A percentile compares a stretch with the other conserved stretches of the same genome.
These are phyloP conservation scores for Phyllosticta capitalensis DNA, from an alignment of 2,329 filamentous ascomycete genomes.

Conservation along the genomic window DNA sequence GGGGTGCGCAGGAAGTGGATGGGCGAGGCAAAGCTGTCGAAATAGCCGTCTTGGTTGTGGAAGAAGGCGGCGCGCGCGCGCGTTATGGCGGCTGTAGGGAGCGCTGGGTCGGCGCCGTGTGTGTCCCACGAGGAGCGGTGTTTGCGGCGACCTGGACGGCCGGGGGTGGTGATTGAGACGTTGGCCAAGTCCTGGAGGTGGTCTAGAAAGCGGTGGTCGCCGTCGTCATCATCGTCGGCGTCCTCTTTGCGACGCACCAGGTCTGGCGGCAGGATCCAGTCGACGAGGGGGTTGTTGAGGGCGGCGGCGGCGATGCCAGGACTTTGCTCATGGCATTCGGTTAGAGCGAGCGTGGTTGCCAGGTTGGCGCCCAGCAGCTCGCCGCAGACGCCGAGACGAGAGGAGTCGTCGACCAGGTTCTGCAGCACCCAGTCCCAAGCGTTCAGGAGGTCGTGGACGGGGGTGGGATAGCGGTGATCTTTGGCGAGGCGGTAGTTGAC, in stretches of 20 bases:
- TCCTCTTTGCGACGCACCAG: conserved; percentile 13
- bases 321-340: conserved; percentile 36
- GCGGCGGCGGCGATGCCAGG: conserved; percentile 36
- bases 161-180: conserved; percentile 64
- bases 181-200: neutral
- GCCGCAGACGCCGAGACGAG: conserved; percentile 22
- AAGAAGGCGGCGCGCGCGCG: conserved; percentile 32
- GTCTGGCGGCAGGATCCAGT: conserved; percentile 37
- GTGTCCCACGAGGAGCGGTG: conserved; percentile 30
- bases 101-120: conserved; percentile 17
- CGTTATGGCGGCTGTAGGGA: conserved; percentile 24
- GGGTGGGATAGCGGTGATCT: conserved; percentile 32
- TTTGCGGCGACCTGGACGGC: conserved; percentile 61
- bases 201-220: neutral
- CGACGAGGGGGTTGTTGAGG: conserved; percentile 38
- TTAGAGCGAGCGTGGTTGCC: conserved; percentile 40
- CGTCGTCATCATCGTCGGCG: neutral
- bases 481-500: conserved; percentile 36
- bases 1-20: conserved; percentile 38
- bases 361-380: conserved; percentile 40
- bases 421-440: conserved; percentile 40
- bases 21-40: conserved; percentile 43
- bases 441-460: conserved; percentile 38
- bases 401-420: conserved; percentile 23
- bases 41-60: conserved; percentile 32